Base-by-base conservation (phyloP, 257 asterid species). In the Petunia axillaris region DNA sequence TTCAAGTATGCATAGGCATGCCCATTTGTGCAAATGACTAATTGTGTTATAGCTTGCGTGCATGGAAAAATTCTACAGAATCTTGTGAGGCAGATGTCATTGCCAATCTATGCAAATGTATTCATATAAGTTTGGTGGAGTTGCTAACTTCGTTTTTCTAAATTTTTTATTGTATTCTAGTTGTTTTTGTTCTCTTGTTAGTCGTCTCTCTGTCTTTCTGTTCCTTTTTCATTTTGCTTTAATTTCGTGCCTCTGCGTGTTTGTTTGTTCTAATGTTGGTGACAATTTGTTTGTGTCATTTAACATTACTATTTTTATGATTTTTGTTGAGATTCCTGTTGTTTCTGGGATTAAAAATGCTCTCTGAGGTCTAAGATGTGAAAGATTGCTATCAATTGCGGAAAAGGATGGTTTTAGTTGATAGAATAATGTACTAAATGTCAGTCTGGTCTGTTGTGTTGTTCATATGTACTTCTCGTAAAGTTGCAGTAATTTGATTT, bases 1-100 rank as follows among this genome's bases (percentile, higher is more conserved):
- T 64, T 13, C 82, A 79, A 46, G 55, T 55, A 64, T 79, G 65
- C 16, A 38, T 64, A 3, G 2, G 16, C 74, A 3, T 48, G 76
- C 53, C 46, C 46, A 50, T 35, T 73, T 35, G 63, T 78, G 37
- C 37, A 59, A 25, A 64, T 35, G 44, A 48, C 36, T 10, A 48
- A 55, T 38, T 79, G 76, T 79, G 65, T 36, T 39, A 78, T 48
- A 78, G 35, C 62, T 73, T 5, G 8, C 50, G 46, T 50, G 77
- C 77, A 50, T 73, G 77, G 43, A 50, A 50, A 70, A 16, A 10
- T 25, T 50, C 7, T 50, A 25, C 62, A 36, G 37, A 50, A 35
- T 73, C 77, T 11, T 50, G 46, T 5, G 0, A 3, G 4, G 3
- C 13, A 73, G 46, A 11, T 13, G 60, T 36, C 77, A 11, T 35